These are phyloP conservation scores for Vaccinium corymbosum DNA, from an alignment of 148 eudicot genomes.

Conservation along the genomic window DNA sequence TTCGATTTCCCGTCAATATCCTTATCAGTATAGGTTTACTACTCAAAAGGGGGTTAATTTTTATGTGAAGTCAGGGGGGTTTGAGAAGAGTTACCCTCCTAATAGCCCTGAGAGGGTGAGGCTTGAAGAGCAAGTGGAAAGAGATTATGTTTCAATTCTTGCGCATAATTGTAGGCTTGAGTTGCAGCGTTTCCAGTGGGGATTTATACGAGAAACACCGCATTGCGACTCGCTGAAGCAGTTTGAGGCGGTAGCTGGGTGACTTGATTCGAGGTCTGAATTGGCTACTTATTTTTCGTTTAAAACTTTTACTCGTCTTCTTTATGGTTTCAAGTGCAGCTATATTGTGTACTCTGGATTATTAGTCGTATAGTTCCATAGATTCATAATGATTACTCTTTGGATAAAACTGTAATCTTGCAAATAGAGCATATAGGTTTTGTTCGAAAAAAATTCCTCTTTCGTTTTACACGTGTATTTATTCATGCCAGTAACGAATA, in stretches of 20 bases:
- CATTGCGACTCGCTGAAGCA: constrained; percentile 38
- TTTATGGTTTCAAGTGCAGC: not conserved
- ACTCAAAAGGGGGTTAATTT: constrained; percentile 46
- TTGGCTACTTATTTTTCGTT: constrained; percentile 12
- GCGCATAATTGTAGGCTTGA: constrained; percentile 47
- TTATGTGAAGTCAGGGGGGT: constrained; percentile 35
- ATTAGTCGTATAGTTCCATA: not conserved
- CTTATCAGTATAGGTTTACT: constrained; percentile 29
- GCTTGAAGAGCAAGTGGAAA: constrained; percentile 40
- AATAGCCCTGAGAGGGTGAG: constrained; percentile 30
- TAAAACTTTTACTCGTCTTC: not conserved
- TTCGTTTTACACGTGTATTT: not conserved
- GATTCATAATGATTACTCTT: not conserved
- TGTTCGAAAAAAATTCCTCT: not conserved
- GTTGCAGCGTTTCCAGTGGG: constrained; percentile 49
- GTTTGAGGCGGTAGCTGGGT: constrained; percentile 29
- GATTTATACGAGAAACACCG: constrained; percentile 37
- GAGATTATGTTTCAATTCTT: constrained; percentile 33
- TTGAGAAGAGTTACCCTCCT: constrained; percentile 45
- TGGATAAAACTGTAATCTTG: not conserved
- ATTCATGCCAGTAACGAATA: not conserved
- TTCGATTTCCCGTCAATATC: constrained; percentile 32
- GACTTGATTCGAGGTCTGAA: constrained; percentile 21
- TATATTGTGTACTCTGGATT: not conserved
- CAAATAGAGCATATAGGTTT: not conserved